Percentiles rank a stretch among this genome's conserved stretches.
phyloP scores from a whole-genome alignment of 1,284 basidiomycete genomes.

The Exobasidium rhododendri region DNA sequence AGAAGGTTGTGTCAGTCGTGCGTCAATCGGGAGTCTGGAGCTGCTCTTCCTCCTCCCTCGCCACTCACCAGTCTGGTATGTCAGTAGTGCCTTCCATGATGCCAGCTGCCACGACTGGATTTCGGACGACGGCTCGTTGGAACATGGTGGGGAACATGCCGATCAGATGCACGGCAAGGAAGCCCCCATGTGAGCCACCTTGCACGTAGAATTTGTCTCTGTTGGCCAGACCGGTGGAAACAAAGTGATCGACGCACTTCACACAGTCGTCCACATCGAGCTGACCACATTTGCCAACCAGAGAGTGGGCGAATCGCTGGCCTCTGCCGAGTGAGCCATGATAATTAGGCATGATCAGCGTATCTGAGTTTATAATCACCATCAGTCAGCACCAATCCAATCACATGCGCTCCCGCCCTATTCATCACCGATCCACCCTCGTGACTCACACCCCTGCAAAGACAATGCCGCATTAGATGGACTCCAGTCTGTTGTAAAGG shows the following conservation, averaged over 20 bases:
- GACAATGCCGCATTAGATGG: slow-evolving; percentile 17
- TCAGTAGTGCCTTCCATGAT: slow-evolving; percentile 62
- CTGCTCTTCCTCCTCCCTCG: too few relatives aligned
- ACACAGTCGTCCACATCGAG: slow-evolving; percentile 69
- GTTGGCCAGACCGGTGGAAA: slow-evolving; percentile 59
- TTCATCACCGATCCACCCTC: too few relatives aligned
- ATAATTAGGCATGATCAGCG: slow-evolving; percentile 66
- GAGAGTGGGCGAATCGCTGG: slow-evolving; percentile 57
- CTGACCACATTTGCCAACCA: slow-evolving; percentile 64
- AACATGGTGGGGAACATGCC: slow-evolving; percentile 65
- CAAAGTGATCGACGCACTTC: slow-evolving; percentile 61
- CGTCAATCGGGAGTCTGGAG: too few relatives aligned
- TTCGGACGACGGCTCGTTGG: slow-evolving; percentile 65
- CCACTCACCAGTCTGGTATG: slow-evolving; percentile 67
- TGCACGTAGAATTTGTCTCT: slow-evolving; percentile 61
- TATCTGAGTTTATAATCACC: too few relatives aligned
- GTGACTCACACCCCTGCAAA: slow-evolving; percentile 16
- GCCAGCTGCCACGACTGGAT: slow-evolving; percentile 67
- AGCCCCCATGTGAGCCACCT: slow-evolving; percentile 74
- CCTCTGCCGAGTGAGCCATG: slow-evolving; percentile 64
- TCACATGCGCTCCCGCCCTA: slow-evolving; percentile 7
- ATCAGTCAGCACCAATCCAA: too few relatives aligned
- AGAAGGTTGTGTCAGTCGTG: too few relatives aligned
- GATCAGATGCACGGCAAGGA: slow-evolving; percentile 65
- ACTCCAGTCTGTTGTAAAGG: slow-evolving; percentile 56